phyloP scores from a whole-genome alignment of 2,329 filamentous ascomycete species.

The Phyllosticta citribraziliensis region DNA sequence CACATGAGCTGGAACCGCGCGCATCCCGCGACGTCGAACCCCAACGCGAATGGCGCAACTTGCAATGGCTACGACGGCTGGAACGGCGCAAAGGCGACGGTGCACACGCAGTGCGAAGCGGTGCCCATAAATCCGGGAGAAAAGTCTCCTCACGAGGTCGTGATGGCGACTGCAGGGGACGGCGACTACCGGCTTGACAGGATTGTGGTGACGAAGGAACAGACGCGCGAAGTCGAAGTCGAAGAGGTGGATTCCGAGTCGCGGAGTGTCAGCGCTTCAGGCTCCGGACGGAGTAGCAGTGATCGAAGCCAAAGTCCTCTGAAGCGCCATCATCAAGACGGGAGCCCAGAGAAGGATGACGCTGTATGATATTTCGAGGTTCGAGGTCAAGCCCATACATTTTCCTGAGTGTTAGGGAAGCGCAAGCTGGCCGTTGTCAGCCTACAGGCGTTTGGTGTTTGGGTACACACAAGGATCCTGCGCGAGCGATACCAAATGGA shows the following conservation, averaged over 20 bases:
- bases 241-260: background rate
- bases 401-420: background rate
- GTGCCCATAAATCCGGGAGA: background rate
- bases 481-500: background rate
- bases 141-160: background rate
- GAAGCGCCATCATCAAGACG: background rate
- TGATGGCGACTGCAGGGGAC: background rate
- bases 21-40: background rate
- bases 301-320: background rate
- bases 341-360: background rate
- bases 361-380: background rate
- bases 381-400: background rate
- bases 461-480: background rate
- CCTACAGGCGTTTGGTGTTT: background rate
- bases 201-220: constrained; percentile 6
- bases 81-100: background rate
- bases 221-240: constrained; percentile 4
- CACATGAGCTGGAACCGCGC: background rate
- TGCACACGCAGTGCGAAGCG: constrained; percentile 4
- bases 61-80: background rate
- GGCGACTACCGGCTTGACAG: constrained; percentile 1
- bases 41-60: background rate
- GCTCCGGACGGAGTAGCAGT: background rate
- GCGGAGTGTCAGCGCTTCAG: background rate
- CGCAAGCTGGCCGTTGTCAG: background rate